Conservation (phyloP, 495 filamentous ascomycete species). For the Penicillium herquei region DNA sequence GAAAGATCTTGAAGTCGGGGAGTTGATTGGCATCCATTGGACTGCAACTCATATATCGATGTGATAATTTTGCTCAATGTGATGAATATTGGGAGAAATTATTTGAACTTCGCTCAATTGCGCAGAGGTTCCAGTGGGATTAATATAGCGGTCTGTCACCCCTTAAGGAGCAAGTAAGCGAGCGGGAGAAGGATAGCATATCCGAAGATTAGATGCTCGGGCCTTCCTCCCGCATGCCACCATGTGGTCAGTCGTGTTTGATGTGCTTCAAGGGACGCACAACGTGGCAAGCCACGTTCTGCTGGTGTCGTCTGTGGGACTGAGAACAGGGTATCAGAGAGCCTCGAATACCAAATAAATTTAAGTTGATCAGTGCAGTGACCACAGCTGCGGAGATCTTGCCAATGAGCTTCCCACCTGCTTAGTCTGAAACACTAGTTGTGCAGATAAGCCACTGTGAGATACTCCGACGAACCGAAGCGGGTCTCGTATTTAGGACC, state of each 20-base stretch:
- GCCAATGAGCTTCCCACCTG: not conserved
- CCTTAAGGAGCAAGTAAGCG: not conserved
- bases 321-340: not conserved
- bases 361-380: not conserved
- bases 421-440: not conserved
- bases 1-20: conserved; percentile 12
- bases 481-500: not conserved
- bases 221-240: conserved; percentile 2
- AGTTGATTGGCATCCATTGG: conserved; percentile 10
- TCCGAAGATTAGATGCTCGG: not conserved
- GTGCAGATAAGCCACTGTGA: not conserved
- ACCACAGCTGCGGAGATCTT: not conserved
- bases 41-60: not conserved
- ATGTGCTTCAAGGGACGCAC: not conserved
- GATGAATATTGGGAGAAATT: too few species aligned
- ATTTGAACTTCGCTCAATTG: too few species aligned
- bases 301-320: not conserved
- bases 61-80: not conserved
- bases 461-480: not conserved
- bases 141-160: not conserved
- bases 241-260: conserved; percentile 2
- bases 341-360: not conserved
- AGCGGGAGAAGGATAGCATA: not conserved
- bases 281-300: not conserved
- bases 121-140: too few species aligned